Evolutionary conservation across 805 yeast genomes (phyloP).

Genomic region (Candida ulmi): DNA sequence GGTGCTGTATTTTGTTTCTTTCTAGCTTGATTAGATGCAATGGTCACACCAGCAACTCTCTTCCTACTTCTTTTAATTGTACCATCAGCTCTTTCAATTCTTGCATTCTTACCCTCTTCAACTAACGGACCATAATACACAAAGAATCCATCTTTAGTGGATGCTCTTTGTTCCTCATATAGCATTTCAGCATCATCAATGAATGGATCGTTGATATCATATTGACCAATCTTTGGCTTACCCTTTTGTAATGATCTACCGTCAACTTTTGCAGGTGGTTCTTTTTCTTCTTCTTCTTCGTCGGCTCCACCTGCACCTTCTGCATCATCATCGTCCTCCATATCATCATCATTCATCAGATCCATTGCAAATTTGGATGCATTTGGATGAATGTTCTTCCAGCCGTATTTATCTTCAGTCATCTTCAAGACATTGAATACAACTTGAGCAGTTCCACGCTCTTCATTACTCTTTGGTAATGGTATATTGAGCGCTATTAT

Average conservation of each 20-base stretch:
- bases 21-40: not conserved
- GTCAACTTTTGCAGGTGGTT: constrained; percentile 32
- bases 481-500: constrained; percentile 52
- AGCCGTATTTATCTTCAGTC: constrained; percentile 84
- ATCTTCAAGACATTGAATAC: constrained; percentile 66
- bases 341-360: constrained; percentile 49
- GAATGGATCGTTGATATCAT: constrained; percentile 90
- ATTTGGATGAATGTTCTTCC: constrained; percentile 63
- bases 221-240: constrained; percentile 80
- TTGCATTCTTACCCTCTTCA: constrained; percentile 48
- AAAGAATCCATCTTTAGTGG: constrained; percentile 92
- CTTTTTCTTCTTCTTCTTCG: constrained; percentile 27
- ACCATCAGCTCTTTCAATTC: constrained; percentile 41
- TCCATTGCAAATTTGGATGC: constrained; percentile 52
- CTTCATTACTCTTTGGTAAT: constrained; percentile 37
- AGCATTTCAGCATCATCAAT: constrained; percentile 90
- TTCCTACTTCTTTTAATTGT: constrained; percentile 33
- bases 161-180: constrained; percentile 90
- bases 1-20: not conserved
- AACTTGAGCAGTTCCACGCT: constrained; percentile 57
- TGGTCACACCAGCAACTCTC: constrained; percentile 16
- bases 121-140: constrained; percentile 90
- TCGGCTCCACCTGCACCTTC: constrained; percentile 33
- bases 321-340: constrained; percentile 40
- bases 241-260: constrained; percentile 41